These are phyloP conservation scores for Pseudotsuga menziesii DNA, from an alignment of 75 land plant species.

Conservation along the genomic window DNA sequence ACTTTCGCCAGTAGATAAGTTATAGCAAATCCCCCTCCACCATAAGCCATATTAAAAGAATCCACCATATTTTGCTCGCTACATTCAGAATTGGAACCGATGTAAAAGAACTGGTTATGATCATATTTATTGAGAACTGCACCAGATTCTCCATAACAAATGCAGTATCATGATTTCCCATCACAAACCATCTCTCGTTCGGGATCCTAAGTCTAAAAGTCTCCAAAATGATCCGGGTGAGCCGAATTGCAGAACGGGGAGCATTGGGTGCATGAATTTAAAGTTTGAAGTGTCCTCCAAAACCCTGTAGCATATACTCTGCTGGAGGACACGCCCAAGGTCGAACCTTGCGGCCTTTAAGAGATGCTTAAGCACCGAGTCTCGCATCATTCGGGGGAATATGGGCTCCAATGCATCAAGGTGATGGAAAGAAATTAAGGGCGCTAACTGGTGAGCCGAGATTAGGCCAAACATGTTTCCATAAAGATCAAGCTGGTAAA, in stretches of 20 bases:
- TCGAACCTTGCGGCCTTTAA: conserved; percentile 38
- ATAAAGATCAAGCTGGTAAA: conserved; percentile 53
- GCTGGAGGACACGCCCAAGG: conserved; percentile 64
- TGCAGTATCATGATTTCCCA: too few relatives aligned
- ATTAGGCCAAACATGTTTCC: conserved; percentile 55
- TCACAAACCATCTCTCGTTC: too few relatives aligned
- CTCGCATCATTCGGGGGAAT: conserved; percentile 49
- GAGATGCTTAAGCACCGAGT: conserved; percentile 33
- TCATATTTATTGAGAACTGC: too few relatives aligned
- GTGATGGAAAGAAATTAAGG: conserved; percentile 73
- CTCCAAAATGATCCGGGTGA: too few relatives aligned
- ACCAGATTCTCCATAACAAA: too few relatives aligned
- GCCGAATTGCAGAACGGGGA: too few relatives aligned
- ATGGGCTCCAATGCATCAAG: conserved; percentile 56
- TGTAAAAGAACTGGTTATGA: too few relatives aligned
- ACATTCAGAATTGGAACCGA: conserved; percentile 59
- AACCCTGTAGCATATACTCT: conserved; percentile 75
- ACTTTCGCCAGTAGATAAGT: conserved; percentile 58
- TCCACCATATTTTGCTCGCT: conserved; percentile 56
- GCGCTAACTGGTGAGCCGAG: conserved; percentile 62
- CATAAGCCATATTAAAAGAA: conserved; percentile 65
- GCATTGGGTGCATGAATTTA: too few relatives aligned
- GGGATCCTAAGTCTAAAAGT: too few relatives aligned
- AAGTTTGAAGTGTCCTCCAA: too few relatives aligned
- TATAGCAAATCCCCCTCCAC: conserved; percentile 62